Conservation (phyloP, 768 basidiomycete species). For the Rhizopogon vinicolor region DNA sequence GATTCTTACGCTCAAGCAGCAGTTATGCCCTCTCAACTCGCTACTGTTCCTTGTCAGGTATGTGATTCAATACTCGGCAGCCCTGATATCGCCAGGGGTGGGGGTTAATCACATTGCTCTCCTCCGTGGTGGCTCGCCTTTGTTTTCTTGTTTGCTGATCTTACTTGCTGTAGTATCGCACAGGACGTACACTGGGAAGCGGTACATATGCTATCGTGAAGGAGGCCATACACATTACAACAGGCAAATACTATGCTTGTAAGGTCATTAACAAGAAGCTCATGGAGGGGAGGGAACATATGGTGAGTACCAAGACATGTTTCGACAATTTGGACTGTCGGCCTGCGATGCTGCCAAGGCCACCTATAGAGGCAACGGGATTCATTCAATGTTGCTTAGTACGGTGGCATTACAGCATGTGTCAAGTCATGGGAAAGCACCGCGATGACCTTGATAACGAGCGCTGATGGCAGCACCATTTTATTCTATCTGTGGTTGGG, state of each 20-base stretch:
- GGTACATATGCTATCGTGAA: constrained; percentile 95
- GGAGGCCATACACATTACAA: constrained; percentile 92
- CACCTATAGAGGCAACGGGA: not conserved
- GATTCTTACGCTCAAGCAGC: constrained; percentile 6
- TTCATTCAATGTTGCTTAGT: not conserved
- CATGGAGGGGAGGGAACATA: constrained; percentile 96
- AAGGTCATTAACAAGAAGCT: constrained; percentile 99
- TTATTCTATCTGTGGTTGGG: not conserved
- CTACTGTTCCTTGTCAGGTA: constrained; percentile 46
- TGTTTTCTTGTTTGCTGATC: not conserved
- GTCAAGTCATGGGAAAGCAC: constrained; percentile 1
- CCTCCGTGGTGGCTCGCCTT: constrained; percentile 5
- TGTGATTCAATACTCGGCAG: constrained; percentile 2
- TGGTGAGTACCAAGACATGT: constrained; percentile 53
- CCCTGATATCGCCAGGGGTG: not conserved
- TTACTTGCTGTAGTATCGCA: constrained; percentile 58
- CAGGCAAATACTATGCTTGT: constrained; percentile 93
- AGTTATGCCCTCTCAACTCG: constrained; percentile 26
- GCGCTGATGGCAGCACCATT: constrained; percentile 13
- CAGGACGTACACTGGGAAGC: constrained; percentile 83
- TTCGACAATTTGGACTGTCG: not conserved
- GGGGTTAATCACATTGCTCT: not conserved
- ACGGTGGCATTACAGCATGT: not conserved
- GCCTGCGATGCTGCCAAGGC: not conserved
- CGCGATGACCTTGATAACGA: constrained; percentile 7